A percentile compares a stretch with the other conserved stretches of the same genome.
Conservation (phyloP, 1,139 yeast genomes). For the Candida mesenterica region DNA sequence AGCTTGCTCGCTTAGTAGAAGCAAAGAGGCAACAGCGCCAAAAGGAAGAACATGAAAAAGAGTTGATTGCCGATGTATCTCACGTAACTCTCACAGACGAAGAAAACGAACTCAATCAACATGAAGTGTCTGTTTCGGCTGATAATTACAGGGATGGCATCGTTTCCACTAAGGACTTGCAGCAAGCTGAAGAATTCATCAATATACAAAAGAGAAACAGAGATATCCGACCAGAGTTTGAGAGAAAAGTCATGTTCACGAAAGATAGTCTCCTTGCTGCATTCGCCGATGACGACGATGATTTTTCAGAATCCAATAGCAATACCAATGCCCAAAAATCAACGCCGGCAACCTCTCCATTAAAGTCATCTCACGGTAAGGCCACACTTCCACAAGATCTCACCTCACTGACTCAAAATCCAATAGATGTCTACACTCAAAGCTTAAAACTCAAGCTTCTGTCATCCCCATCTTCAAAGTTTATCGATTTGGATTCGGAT, state of each 20-base stretch:
- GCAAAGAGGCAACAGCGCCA: slow-evolving; percentile 23
- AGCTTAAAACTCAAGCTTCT: slow-evolving; percentile 26
- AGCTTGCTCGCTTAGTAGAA: slow-evolving; percentile 23
- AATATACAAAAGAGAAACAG: slow-evolving; percentile 36
- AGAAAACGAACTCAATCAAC: slow-evolving; percentile 34
- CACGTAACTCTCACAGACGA: slow-evolving; percentile 41
- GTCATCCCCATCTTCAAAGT: slow-evolving; percentile 23
- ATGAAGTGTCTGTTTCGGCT: slow-evolving; percentile 20
- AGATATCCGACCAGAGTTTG: slow-evolving; percentile 35
- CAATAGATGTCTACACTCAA: slow-evolving; percentile 39
- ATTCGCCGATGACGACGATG: slow-evolving; percentile 31
- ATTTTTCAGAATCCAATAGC: slow-evolving; percentile 13
- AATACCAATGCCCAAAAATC: slow-evolving; percentile 12
- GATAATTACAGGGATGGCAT: slow-evolving; percentile 10
- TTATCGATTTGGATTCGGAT: slow-evolving; percentile 24
- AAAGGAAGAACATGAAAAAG: slow-evolving; percentile 14
- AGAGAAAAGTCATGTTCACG: slow-evolving; percentile 28
- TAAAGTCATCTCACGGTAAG: slow-evolving; percentile 12
- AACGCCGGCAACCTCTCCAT: slow-evolving; percentile 40
- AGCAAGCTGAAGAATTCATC: slow-evolving; percentile 36
- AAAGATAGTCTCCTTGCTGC: slow-evolving; percentile 33
- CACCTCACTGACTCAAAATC: slow-evolving; percentile 22
- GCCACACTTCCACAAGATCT: background rate
- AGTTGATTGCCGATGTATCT: slow-evolving; percentile 35
- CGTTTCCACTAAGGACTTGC: slow-evolving; percentile 27